Conservation (phyloP, 2,329 filamentous ascomycete genomes). For the Cadophora gregata region DNA sequence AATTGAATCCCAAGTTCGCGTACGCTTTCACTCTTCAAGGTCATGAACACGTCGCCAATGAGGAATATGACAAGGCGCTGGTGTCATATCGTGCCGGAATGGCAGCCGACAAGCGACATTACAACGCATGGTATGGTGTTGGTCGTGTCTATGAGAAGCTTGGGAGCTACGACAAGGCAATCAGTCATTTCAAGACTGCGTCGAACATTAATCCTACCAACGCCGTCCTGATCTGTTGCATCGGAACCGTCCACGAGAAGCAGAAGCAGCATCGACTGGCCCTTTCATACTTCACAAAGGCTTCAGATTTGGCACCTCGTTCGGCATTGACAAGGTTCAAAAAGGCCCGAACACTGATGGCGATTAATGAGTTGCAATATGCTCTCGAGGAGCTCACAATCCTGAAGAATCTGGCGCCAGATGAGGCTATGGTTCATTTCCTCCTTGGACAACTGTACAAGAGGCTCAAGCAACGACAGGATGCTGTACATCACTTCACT, state of each 20-base stretch:
- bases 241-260: constrained; percentile 88
- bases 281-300: constrained; percentile 80
- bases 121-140: constrained; percentile 97
- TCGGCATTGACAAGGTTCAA: constrained; percentile 89
- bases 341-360: constrained; percentile 86
- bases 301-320: constrained; percentile 80
- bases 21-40: constrained; percentile 96
- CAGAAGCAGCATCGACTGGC: constrained; percentile 82
- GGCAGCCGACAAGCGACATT: constrained; percentile 84
- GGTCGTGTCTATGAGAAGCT: constrained; percentile 85
- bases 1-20: constrained; percentile 87
- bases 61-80: constrained; percentile 95
- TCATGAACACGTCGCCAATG: constrained; percentile 93
- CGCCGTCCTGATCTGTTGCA: constrained; percentile 88
- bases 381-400: constrained; percentile 84
- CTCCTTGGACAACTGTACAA: constrained; percentile 85
- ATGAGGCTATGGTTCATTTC: constrained; percentile 96
- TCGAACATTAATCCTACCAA: constrained; percentile 93
- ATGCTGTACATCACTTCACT: constrained; percentile 92
- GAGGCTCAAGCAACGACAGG: constrained; percentile 71
- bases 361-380: constrained; percentile 70
- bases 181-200: constrained; percentile 88
- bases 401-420: constrained; percentile 89
- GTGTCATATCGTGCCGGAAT: constrained; percentile 87
- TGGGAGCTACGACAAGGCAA: constrained; percentile 88